These are phyloP conservation scores for Vaccinium myrtillus DNA, from an alignment of 148 eudicot genomes.

Conservation along the genomic window DNA sequence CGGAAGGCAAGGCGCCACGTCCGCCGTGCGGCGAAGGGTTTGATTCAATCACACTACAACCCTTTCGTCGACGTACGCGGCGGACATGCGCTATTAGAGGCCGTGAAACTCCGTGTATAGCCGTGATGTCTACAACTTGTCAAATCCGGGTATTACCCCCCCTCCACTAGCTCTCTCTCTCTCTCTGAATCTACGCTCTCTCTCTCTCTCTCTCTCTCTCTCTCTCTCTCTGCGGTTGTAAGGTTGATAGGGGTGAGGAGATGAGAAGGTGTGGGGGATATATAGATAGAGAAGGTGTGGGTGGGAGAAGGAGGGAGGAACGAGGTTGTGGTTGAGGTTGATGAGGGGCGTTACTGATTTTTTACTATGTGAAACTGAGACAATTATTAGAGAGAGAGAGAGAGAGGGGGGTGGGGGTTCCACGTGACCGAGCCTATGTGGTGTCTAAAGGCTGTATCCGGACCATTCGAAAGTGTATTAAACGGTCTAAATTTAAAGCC, in stretches of 20 bases:
- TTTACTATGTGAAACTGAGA: not conserved
- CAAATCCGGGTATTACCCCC: conserved; percentile 57
- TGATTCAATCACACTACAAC: conserved; percentile 42
- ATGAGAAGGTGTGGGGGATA: not conserved
- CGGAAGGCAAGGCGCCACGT: conserved; percentile 92
- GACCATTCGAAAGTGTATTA: too few relatives aligned
- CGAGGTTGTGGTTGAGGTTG: not conserved
- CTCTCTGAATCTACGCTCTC: not conserved
- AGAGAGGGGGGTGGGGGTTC: too few relatives aligned
- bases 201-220: not conserved
- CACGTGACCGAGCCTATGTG: too few relatives aligned
- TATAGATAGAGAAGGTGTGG: not conserved
- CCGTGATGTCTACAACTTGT: conserved; percentile 70
- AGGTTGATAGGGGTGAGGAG: not conserved
- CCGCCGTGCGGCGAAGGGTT: conserved; percentile 84
- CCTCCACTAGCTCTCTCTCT: conserved; percentile 10
- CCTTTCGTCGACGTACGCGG: conserved; percentile 43
- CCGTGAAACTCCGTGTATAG: conserved; percentile 47
- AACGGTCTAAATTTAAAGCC: too few relatives aligned
- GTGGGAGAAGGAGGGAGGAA: not conserved
- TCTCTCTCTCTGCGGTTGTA: too few relatives aligned
- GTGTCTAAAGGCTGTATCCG: too few relatives aligned
- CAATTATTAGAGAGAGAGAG: not conserved
- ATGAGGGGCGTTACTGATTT: not conserved
- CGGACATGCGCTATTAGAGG: conserved; percentile 35